Evolutionary conservation across 179 eudicot species (phyloP), one percentile per base, ranked within the genome.

Genomic region (Beta corolliflora): DNA sequence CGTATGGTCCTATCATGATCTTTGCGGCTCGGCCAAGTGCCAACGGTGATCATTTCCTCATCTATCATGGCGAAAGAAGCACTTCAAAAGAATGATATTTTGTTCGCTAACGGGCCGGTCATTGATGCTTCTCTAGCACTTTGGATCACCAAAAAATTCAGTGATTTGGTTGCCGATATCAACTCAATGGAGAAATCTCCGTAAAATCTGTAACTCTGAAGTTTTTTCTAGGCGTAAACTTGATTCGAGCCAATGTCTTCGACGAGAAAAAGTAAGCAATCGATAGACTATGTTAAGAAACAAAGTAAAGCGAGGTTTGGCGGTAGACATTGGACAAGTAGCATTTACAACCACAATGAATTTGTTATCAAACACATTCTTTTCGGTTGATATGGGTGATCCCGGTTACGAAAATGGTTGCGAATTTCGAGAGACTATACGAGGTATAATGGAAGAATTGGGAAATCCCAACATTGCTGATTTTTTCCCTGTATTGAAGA

Each of bases 391-490:
- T 81, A 63, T 88, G 78, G 81, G 79, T 5, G 88, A 88, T 70
- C 85, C 80, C 2, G 70, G 23, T 56, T 68, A n/a, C 3, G 88
- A 81, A 29, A 59, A 80, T 15, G 84, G 85, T 1, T 71, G 75
- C n/a, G 87, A 88, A 55, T 83, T 88, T 23, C 81, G 82, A 79
- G 85, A 85, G 8, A 15, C 80, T 55, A 81, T 86, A 72, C 23
- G 85, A 63, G 72, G 80, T 48, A 75, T 89, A 21, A 73, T 83
- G 91, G 82, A 41, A 61, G 91, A 87, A 68, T 70, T 81, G 2
- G 93, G 90, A 4, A 86, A 82, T 65, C 89, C 90, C 5, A 91
- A 91, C 66, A 46, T 87, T 65, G 88, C 83, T 29, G 93, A 91
- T 83, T 90, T 83, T 73, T 91, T 88, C 31, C 94, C 91, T 0